Percentiles rank a stretch among this genome's conserved stretches.
These are phyloP conservation scores for Bipolaris zeicola DNA, from an alignment of 2,329 filamentous ascomycete genomes.

Conservation along the genomic window DNA sequence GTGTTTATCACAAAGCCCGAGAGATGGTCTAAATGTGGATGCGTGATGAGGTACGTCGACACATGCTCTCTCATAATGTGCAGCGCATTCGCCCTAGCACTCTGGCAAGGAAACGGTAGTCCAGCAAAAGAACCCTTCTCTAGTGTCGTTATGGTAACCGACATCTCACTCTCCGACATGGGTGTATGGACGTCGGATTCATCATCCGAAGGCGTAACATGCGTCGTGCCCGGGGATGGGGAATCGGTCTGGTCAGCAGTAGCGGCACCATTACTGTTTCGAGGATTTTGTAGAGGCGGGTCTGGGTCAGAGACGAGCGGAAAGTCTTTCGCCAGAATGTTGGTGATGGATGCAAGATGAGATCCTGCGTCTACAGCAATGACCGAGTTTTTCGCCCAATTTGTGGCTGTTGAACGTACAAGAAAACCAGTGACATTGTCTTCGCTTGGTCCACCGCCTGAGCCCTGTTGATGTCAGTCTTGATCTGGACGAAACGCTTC, in stretches of 20 bases:
- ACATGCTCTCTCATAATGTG: conserved; percentile 80
- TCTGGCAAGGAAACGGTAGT: conserved; percentile 69
- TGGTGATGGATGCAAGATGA: conserved; percentile 82
- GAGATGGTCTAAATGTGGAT: conserved; percentile 96
- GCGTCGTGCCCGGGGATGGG: conserved; percentile 34
- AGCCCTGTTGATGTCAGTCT: conserved; percentile 64
- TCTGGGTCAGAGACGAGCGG: conserved; percentile 48
- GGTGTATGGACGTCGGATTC: conserved; percentile 39
- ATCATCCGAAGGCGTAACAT: conserved; percentile 31
- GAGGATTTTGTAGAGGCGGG: conserved; percentile 14
- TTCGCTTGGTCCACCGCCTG: conserved; percentile 87
- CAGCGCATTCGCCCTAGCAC: conserved; percentile 76
- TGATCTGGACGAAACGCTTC: neutral
- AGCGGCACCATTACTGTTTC: conserved; percentile 26
- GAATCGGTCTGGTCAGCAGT: conserved; percentile 23
- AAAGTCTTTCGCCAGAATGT: conserved; percentile 69
- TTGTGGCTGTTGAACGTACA: conserved; percentile 77
- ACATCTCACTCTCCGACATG: conserved; percentile 29
- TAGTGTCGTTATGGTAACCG: conserved; percentile 60
- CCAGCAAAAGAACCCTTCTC: conserved; percentile 77
- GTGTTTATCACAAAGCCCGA: conserved; percentile 93
- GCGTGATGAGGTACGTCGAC: conserved; percentile 89
- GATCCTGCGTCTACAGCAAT: conserved; percentile 94
- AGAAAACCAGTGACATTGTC: conserved; percentile 88
- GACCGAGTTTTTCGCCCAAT: conserved; percentile 82